phyloP scores from a whole-genome alignment of 768 basidiomycete genomes.

The Trametes sanguinea region DNA sequence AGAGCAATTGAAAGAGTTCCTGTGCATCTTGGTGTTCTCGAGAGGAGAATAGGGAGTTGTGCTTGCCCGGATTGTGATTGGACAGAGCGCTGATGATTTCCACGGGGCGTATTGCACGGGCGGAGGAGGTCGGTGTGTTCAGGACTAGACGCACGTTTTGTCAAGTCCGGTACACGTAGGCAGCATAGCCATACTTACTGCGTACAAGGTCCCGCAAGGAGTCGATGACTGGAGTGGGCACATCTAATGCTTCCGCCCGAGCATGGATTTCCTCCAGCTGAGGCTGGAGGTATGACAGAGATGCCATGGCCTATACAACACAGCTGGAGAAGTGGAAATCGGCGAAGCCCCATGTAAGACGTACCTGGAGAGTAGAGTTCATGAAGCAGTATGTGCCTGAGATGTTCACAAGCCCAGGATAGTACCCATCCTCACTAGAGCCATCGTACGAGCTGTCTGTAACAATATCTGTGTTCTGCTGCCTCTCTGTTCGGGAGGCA shows the following conservation, averaged over 20 bases:
- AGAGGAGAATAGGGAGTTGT: slow-evolving; percentile 74
- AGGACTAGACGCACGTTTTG: slow-evolving; percentile 47
- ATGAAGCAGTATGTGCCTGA: slow-evolving; percentile 98
- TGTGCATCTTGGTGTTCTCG: slow-evolving; percentile 98
- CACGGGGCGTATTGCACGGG: slow-evolving; percentile 67
- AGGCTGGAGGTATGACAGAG: slow-evolving; percentile 77
- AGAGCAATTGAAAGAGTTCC: slow-evolving; percentile 93
- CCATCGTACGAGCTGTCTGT: slow-evolving; percentile 20
- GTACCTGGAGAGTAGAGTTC: slow-evolving; percentile 92
- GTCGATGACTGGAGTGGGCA: slow-evolving; percentile 87
- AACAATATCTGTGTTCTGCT: background rate
- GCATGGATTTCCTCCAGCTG: slow-evolving; percentile 75
- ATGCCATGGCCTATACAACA: slow-evolving; percentile 77
- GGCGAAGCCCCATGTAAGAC: slow-evolving; percentile 6
- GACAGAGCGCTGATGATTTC: slow-evolving; percentile 73
- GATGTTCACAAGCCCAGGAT: slow-evolving; percentile 92
- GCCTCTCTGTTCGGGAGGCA: background rate
- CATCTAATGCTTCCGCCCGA: slow-evolving; percentile 76
- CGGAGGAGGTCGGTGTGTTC: slow-evolving; percentile 60
- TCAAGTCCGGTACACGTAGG: slow-evolving; percentile 9
- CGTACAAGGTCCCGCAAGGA: slow-evolving; percentile 70
- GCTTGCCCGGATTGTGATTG: slow-evolving; percentile 50
- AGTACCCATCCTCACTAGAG: slow-evolving; percentile 47
- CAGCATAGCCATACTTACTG: slow-evolving; percentile 44
- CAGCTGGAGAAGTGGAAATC: background rate